Evolutionary conservation across 257 asterid species (phyloP).

Genomic region (Buddleja alternifolia): DNA sequence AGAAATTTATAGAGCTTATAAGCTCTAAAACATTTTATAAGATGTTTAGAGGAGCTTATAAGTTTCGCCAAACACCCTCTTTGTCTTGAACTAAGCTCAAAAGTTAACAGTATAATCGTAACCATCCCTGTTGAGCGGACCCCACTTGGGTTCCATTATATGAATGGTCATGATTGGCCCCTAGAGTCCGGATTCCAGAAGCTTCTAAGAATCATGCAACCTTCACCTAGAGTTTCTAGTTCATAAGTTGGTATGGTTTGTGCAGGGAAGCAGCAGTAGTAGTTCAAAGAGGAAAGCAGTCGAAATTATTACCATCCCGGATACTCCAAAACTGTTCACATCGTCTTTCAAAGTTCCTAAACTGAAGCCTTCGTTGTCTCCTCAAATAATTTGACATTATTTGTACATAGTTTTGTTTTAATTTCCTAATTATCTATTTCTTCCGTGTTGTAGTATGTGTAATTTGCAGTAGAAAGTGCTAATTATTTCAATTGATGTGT

Average conservation of each 20-base stretch:
- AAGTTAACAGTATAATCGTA: too few species aligned
- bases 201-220: too few species aligned
- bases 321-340: slow-evolving; percentile 66
- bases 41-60: too few species aligned
- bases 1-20: too few species aligned
- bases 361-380: slow-evolving; percentile 52
- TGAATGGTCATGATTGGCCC: too few species aligned
- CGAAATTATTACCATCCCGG: slow-evolving; percentile 37
- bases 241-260: slow-evolving; percentile 8
- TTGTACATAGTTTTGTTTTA: not conserved
- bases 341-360: slow-evolving; percentile 83
- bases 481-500: slow-evolving; percentile 1
- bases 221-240: slow-evolving; percentile 5
- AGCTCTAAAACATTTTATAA: too few species aligned
- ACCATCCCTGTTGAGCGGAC: too few species aligned
- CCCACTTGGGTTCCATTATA: too few species aligned
- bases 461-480: slow-evolving; percentile 8
- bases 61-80: too few species aligned
- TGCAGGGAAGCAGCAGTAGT: slow-evolving; percentile 45
- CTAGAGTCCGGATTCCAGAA: too few species aligned
- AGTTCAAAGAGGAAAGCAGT: slow-evolving; percentile 55
- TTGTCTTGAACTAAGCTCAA: too few species aligned
- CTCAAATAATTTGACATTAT: slow-evolving; percentile 32
- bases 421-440: slow-evolving; percentile 14
- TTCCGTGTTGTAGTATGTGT: slow-evolving; percentile 17